These are phyloP conservation scores for Maudiozyma turicensis DNA, from an alignment of 805 yeast genomes.

Conservation along the genomic window DNA sequence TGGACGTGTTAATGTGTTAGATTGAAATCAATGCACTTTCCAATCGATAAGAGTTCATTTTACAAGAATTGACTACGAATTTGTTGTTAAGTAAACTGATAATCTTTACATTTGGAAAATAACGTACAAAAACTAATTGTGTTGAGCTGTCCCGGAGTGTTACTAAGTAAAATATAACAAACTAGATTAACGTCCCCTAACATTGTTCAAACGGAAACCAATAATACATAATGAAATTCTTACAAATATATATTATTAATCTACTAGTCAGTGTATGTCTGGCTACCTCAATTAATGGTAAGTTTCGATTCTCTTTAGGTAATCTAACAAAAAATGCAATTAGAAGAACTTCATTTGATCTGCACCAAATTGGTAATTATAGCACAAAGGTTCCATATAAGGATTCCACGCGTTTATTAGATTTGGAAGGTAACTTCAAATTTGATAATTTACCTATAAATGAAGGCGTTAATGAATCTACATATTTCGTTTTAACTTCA, in stretches of 20 bases:
- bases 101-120: no score
- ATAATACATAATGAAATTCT: not conserved
- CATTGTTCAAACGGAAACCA: no score
- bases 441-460: conserved; percentile 23
- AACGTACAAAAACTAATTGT: no score
- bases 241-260: not conserved
- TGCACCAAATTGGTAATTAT: conserved; percentile 22
- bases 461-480: conserved; percentile 16
- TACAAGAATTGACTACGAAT: no score
- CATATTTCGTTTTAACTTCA: conserved; percentile 23
- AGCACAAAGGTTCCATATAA: conserved; percentile 8
- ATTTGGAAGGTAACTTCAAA: conserved; percentile 19
- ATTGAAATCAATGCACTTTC: no score
- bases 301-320: conserved; percentile 15
- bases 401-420: conserved; percentile 7
- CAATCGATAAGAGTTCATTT: no score
- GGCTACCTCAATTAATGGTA: conserved; percentile 22
- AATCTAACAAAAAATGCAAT: conserved; percentile 13
- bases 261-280: not conserved
- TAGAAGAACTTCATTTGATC: conserved; percentile 17
- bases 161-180: no score
- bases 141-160: no score
- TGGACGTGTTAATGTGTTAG: no score
- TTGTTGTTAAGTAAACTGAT: no score
- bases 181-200: no score